Conservation (phyloP, 306 rosid genomes). For the Malus sieversii region DNA sequence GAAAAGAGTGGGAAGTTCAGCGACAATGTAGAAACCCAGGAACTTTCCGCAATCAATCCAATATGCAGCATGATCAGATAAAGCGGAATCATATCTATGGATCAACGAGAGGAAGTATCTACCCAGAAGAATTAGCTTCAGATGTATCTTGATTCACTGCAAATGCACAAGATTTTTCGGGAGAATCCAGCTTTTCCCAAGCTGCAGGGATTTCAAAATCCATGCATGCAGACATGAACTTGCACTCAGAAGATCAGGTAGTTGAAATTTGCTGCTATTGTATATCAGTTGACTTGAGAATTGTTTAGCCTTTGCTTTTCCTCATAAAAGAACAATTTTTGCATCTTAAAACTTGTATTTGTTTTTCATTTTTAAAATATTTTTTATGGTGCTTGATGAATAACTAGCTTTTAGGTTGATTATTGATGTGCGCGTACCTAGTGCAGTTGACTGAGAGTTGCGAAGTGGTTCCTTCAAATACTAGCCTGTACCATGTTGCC, state of each 20-base stretch:
- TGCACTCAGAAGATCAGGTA: slow-evolving; percentile 37
- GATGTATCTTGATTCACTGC: too few relatives aligned
- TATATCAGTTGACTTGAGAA: not conserved
- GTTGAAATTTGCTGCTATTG: slow-evolving; percentile 5
- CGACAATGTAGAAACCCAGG: slow-evolving; percentile 19
- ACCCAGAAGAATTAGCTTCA: too few relatives aligned
- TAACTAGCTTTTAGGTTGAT: not conserved
- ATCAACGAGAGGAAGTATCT: too few relatives aligned
- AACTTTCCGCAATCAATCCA: slow-evolving; percentile 21
- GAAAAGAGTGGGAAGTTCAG: slow-evolving; percentile 21
- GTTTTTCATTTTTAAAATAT: not conserved
- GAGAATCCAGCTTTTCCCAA: slow-evolving; percentile 23
- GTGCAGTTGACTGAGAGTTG: slow-evolving; percentile 40
- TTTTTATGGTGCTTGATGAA: not conserved
- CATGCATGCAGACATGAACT: slow-evolving; percentile 18
- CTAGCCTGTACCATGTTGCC: slow-evolving; percentile 57
- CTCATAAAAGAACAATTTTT: not conserved
- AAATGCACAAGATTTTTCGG: slow-evolving; percentile 7
- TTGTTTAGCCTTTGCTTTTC: not conserved
- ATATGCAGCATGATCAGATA: slow-evolving; percentile 26
- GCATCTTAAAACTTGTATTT: not conserved
- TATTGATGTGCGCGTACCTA: not conserved
- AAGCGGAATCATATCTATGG: slow-evolving; percentile 15
- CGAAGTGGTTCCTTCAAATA: slow-evolving; percentile 25
- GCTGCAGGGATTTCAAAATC: slow-evolving; percentile 30